phyloP scores from a whole-genome alignment of 495 filamentous ascomycete genomes.

The Aspergillus nidulans region DNA sequence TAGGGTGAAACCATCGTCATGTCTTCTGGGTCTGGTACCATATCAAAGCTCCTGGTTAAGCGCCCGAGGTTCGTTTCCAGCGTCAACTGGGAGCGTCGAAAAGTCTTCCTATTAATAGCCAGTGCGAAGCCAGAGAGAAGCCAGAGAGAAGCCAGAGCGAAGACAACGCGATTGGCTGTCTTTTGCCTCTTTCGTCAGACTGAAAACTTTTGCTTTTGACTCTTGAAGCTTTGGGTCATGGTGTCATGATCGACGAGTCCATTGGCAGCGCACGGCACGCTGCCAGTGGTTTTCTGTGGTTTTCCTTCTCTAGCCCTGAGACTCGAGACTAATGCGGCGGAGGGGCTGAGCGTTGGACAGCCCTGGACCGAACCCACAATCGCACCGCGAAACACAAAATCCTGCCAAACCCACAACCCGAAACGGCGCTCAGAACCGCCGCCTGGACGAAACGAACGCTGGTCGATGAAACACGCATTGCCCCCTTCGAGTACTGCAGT shows the following conservation, averaged over 20 bases:
- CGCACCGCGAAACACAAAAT: neutral
- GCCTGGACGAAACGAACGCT: slow-evolving; percentile 1
- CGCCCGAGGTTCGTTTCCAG: slow-evolving; percentile 9
- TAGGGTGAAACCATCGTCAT: neutral
- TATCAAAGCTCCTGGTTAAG: slow-evolving; percentile 18
- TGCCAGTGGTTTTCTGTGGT: neutral
- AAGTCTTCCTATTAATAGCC: neutral
- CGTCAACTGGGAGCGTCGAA: neutral
- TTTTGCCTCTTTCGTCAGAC: neutral
- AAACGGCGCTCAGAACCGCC: neutral
- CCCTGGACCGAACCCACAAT: neutral
- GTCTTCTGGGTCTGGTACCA: slow-evolving; percentile 17
- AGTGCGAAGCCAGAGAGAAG: no score
- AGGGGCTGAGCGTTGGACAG: neutral
- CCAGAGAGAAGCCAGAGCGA: no score
- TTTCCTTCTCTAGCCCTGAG: neutral
- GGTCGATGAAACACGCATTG: slow-evolving; percentile 1
- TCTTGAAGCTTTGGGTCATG: neutral
- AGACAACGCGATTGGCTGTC: neutral
- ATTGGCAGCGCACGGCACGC: neutral
- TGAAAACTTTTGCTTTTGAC: no score
- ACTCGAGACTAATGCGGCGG: neutral
- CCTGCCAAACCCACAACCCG: slow-evolving; percentile 2
- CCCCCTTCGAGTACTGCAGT: neutral
- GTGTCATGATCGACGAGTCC: no score